phyloP scores from a whole-genome alignment of 192 early-diverging fungal genomes.

The Coemansia biformis region DNA sequence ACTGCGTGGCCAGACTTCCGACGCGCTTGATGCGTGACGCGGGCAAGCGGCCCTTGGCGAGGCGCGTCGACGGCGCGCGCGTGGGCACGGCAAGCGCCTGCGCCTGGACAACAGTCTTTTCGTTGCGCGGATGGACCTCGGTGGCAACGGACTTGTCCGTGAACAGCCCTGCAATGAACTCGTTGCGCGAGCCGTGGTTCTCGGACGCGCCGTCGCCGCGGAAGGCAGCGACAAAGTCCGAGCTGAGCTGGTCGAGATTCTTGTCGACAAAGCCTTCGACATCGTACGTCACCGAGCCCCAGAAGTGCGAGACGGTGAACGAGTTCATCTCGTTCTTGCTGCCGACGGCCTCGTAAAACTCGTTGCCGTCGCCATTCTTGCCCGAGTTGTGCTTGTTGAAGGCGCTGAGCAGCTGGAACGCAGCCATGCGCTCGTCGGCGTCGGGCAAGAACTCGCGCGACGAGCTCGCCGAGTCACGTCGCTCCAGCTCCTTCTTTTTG shows the following conservation, averaged over 20 bases:
- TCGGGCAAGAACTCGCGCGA: conserved; percentile 30
- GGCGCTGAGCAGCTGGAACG: conserved; percentile 40
- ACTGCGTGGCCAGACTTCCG: conserved; percentile 51
- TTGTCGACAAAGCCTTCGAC: conserved; percentile 78
- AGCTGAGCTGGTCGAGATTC: conserved; percentile 66
- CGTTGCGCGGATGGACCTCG: conserved; percentile 68
- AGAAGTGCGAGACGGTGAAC: conserved; percentile 80
- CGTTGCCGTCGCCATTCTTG: conserved; percentile 29
- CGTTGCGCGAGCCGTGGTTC: conserved; percentile 61
- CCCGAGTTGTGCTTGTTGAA: conserved; percentile 38
- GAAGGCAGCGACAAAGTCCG: conserved; percentile 86
- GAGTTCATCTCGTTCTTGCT: conserved; percentile 51
- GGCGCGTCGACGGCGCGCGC: conserved; percentile 58
- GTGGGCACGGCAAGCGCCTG: conserved; percentile 73
- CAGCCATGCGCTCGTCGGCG: conserved; percentile 30
- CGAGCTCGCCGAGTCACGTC: conserved; percentile 26
- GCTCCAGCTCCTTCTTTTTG: conserved; percentile 15
- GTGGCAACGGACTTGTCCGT: conserved; percentile 63
- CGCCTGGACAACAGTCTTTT: conserved; percentile 67
- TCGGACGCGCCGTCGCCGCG: conserved; percentile 66
- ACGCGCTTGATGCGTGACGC: conserved; percentile 56
- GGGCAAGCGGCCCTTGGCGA: conserved; percentile 50
- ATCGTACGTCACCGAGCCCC: conserved; percentile 73
- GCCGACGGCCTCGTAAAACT: conserved; percentile 28
- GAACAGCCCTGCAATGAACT: conserved; percentile 76